Conservation (phyloP, 305 asterid species). For the Fraxinus sp. region DNA sequence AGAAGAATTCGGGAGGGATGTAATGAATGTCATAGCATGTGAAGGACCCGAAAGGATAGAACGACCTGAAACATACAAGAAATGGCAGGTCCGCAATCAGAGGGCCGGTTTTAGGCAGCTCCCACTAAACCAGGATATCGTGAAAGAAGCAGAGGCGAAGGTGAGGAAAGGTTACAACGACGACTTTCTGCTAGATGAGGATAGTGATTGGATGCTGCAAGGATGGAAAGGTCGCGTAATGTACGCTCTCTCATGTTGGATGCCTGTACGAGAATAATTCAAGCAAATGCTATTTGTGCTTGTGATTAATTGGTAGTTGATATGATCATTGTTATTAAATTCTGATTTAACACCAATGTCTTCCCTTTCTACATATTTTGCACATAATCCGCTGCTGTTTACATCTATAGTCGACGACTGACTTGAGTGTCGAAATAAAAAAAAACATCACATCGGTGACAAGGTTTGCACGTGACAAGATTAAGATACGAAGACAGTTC, state of each 20-base stretch:
- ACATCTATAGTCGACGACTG: not conserved
- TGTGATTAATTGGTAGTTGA: not conserved
- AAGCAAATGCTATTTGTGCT: not conserved
- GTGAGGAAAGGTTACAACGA: slow-evolving; percentile 45
- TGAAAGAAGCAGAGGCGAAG: slow-evolving; percentile 39
- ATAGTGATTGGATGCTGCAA: slow-evolving; percentile 69
- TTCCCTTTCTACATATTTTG: not conserved
- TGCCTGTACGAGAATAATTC: slow-evolving; percentile 29
- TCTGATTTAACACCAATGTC: not conserved
- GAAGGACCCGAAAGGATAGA: slow-evolving; percentile 68
- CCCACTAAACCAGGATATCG: slow-evolving; percentile 36
- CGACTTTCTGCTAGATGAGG: slow-evolving; percentile 54
- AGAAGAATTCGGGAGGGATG: slow-evolving; percentile 56
- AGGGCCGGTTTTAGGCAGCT: slow-evolving; percentile 62
- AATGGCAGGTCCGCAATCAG: slow-evolving; percentile 55
- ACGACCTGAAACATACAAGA: slow-evolving; percentile 72
- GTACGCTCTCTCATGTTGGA: slow-evolving; percentile 67
- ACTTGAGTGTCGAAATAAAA: not conserved
- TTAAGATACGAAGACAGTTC: not conserved
- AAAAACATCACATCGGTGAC: not conserved
- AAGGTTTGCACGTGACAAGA: not conserved
- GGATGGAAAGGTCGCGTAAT: slow-evolving; percentile 76
- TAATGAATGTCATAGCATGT: slow-evolving; percentile 65
- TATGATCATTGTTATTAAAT: not conserved
- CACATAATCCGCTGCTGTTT: not conserved